Evolutionary conservation across 352 stramenopile species (phyloP).

Genomic region (Phytophthora pseudosyringae): DNA sequence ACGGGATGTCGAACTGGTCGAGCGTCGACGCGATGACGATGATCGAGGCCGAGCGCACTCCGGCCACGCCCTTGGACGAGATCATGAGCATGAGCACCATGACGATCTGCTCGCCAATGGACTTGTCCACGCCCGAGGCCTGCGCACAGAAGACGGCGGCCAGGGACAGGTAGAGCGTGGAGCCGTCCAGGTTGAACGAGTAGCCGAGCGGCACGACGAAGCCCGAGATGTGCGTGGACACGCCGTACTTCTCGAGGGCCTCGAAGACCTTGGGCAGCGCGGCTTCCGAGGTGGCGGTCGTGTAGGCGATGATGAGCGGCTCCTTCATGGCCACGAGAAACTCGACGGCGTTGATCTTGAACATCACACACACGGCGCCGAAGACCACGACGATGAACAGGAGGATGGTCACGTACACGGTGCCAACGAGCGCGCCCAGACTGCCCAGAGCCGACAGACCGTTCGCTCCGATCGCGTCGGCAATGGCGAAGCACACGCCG

Average conservation of each 20-base stretch:
- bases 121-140: conserved; percentile 51
- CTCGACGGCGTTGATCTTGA: conserved; percentile 54
- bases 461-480: conserved; percentile 58
- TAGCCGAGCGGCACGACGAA: conserved; percentile 71
- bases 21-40: conserved; percentile 57
- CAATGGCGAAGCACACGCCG: conserved; percentile 64
- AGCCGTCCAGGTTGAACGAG: conserved; percentile 72
- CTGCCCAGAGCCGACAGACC: conserved; percentile 46
- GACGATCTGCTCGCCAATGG: conserved; percentile 60
- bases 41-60: conserved; percentile 52
- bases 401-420: conserved; percentile 54
- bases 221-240: conserved; percentile 52
- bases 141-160: conserved; percentile 63
- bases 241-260: conserved; percentile 56
- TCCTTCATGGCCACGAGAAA: conserved; percentile 61
- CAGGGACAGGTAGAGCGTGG: conserved; percentile 59
- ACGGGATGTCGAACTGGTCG: conserved; percentile 63
- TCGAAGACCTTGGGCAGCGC: conserved; percentile 70
- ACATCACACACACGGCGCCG: conserved; percentile 42
- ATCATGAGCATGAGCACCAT: conserved; percentile 70
- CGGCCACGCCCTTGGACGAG: conserved; percentile 62
- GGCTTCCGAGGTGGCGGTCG: conserved; percentile 60
- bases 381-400: conserved; percentile 62
- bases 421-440: conserved; percentile 49
- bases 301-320: conserved; percentile 66